Evolutionary conservation across 345 rosid species (phyloP).

Genomic region (Chamaenerion angustifolium): DNA sequence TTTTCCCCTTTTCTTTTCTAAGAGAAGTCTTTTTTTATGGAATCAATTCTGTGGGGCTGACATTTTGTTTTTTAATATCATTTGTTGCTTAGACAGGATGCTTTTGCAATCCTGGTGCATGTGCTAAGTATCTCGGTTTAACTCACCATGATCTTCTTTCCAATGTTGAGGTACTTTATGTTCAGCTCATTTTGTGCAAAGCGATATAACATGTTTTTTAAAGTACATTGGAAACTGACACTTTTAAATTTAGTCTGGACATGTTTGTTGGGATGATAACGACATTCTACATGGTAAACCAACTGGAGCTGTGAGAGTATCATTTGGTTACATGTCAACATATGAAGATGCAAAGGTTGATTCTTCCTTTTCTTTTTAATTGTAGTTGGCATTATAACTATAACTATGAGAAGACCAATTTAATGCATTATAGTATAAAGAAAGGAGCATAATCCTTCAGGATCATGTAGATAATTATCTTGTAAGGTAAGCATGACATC

Average conservation of each 20-base stretch:
- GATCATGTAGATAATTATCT: neutral
- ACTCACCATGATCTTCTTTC: slow-evolving; percentile 76
- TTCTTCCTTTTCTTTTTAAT: neutral
- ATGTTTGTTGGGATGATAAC: slow-evolving; percentile 93
- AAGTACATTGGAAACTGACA: slow-evolving; percentile 3
- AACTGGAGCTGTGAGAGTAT: slow-evolving; percentile 85
- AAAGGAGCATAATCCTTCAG: too few relatives aligned
- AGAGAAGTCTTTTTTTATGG: neutral
- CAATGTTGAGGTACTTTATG: slow-evolving; percentile 55
- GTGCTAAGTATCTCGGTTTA: slow-evolving; percentile 83
- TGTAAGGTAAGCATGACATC: too few relatives aligned
- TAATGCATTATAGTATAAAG: too few relatives aligned
- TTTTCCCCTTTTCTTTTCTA: neutral
- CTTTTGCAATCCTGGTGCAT: slow-evolving; percentile 99
- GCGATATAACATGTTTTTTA: slow-evolving; percentile 4
- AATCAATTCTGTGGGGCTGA: slow-evolving; percentile 5
- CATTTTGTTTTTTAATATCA: slow-evolving; percentile 5
- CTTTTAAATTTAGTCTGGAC: slow-evolving; percentile 57
- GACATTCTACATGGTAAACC: slow-evolving; percentile 78
- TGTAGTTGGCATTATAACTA: slow-evolving; percentile 3
- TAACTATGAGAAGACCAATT: slow-evolving; percentile 1
- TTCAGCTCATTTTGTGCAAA: slow-evolving; percentile 1
- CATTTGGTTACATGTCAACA: slow-evolving; percentile 94
- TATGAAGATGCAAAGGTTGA: slow-evolving; percentile 86
- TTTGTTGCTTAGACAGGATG: slow-evolving; percentile 86